phyloP scores from a whole-genome alignment of 2,329 filamentous ascomycete genomes.

The Zymoseptoria crescenta region DNA sequence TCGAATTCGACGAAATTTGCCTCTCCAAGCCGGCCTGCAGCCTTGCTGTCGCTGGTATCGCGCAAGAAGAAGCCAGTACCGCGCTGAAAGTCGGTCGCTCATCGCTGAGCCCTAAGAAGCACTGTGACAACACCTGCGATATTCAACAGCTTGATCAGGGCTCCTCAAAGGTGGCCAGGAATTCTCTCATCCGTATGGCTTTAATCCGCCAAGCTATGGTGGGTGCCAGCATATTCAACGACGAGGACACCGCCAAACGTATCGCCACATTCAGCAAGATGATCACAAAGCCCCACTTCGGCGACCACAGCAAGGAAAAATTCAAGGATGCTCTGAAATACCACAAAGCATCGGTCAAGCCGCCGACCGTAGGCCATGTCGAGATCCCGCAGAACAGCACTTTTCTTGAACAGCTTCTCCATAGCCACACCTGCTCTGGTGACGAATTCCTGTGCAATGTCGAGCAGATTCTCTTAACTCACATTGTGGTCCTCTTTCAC shows the following conservation, averaged over 20 bases:
- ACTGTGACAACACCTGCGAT: not conserved
- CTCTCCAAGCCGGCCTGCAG: not conserved
- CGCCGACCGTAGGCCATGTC: not conserved
- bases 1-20: not conserved
- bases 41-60: not conserved
- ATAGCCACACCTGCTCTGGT: not conserved
- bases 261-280: not conserved
- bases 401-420: not conserved
- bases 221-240: not conserved
- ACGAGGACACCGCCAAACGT: not conserved
- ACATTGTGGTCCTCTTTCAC: not conserved
- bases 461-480: not conserved
- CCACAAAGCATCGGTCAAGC: not conserved
- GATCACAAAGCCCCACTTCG: not conserved
- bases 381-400: not conserved
- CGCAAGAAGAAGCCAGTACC: not conserved
- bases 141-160: not conserved
- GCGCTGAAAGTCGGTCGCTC: not conserved
- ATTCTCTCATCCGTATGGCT: not conserved
- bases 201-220: not conserved
- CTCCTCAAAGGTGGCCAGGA: not conserved
- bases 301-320: not conserved
- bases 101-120: not conserved
- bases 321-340: not conserved
- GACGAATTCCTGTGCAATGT: not conserved